Conservation (phyloP, 129 eudicot species). For the Flaveria trinervia region DNA sequence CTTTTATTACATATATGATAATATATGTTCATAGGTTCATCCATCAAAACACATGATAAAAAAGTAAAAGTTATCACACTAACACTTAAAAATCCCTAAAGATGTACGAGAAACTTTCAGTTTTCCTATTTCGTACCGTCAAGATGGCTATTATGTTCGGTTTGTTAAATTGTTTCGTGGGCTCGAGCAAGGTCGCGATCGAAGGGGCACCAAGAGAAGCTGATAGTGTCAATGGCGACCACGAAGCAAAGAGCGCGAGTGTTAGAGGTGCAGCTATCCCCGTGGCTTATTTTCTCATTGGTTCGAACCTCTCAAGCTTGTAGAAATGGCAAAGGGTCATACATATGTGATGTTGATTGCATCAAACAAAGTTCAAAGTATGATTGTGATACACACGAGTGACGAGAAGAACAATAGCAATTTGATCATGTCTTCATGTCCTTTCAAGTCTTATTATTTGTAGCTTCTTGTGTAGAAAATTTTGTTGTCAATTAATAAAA, state of each 20-base stretch:
- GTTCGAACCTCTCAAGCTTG: slow-evolving; percentile 29
- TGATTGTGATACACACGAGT: too few relatives aligned
- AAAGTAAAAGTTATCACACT: not conserved
- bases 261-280: slow-evolving; percentile 21
- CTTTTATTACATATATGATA: not conserved
- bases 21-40: not conserved
- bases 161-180: slow-evolving; percentile 26
- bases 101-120: not conserved
- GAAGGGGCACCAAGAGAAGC: slow-evolving; percentile 4
- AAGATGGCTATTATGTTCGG: slow-evolving; percentile 17
- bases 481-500: not conserved
- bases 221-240: slow-evolving; percentile 9
- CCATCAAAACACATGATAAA: not conserved
- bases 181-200: slow-evolving; percentile 22
- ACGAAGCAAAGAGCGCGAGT: slow-evolving; percentile 15
- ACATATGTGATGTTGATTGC: not conserved
- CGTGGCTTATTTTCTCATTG: slow-evolving; percentile 26
- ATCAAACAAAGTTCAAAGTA: not conserved
- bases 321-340: slow-evolving; percentile 1
- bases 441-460: not conserved
- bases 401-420: too few relatives aligned
- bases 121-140: slow-evolving; percentile 5
- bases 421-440: too few relatives aligned
- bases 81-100: not conserved
- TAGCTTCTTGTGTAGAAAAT: not conserved